These are phyloP conservation scores for Mangifera indica DNA, from an alignment of 345 rosid genomes.

Conservation along the genomic window DNA sequence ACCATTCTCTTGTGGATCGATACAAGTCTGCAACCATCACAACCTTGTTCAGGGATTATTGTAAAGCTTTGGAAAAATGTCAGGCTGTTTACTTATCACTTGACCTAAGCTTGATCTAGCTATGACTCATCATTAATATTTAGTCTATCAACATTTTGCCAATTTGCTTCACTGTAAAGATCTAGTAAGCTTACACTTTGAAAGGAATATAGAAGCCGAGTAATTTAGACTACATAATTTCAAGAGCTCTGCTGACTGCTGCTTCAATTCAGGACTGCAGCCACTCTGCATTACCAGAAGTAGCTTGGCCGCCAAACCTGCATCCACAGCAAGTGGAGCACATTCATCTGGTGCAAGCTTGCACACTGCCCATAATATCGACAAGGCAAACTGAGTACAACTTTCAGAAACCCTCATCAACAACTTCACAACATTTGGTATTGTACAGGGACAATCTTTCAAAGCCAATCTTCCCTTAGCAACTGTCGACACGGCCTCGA, in stretches of 20 bases:
- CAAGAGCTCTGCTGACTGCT: conserved; percentile 59
- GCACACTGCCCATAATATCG: conserved; percentile 57
- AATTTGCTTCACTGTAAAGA: conserved; percentile 47
- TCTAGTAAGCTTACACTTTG: conserved; percentile 68
- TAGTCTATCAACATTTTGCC: conserved; percentile 14
- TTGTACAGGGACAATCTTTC: conserved; percentile 52
- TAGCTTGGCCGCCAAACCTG: conserved; percentile 64
- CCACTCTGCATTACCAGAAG: conserved; percentile 68
- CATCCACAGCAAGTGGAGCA: conserved; percentile 50
- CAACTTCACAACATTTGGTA: conserved; percentile 46
- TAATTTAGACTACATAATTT: conserved; percentile 67
- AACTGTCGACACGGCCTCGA: conserved; percentile 42
- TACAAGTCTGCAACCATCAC: background rate
- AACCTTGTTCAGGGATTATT: background rate
- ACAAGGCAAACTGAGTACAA: conserved; percentile 50
- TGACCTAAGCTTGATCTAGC: too few relatives aligned
- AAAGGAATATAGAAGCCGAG: conserved; percentile 55
- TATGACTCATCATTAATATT: too few relatives aligned
- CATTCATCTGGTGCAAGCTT: conserved; percentile 63
- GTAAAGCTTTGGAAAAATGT: too few relatives aligned
- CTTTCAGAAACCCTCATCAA: conserved; percentile 62
- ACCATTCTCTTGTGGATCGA: conserved; percentile 1
- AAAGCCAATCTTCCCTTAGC: conserved; percentile 57
- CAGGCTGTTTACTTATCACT: too few relatives aligned
- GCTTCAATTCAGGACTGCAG: conserved; percentile 54